A percentile compares a stretch with the other conserved stretches of the same genome.
These are phyloP conservation scores for Dictyostelium intermedium DNA, from an alignment of 78 protist species.

Conservation along the genomic window DNA sequence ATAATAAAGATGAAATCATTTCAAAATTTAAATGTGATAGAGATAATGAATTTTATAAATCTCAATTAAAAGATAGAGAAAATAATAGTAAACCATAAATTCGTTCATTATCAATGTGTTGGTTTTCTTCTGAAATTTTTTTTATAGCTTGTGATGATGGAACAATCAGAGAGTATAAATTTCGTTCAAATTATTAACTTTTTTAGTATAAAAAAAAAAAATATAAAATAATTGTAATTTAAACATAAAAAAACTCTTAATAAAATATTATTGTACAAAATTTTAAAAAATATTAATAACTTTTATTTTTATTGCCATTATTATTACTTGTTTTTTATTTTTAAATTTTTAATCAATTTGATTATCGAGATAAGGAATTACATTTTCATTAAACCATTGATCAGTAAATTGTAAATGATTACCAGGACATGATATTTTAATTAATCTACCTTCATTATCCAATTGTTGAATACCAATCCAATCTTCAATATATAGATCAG, in stretches of 20 bases:
- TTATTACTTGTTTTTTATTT: not conserved
- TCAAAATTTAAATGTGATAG: not conserved
- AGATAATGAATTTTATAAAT: not conserved
- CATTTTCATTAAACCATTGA: constrained; percentile 62
- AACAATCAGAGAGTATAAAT: not conserved
- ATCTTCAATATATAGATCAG: constrained; percentile 75
- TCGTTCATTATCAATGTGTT: not conserved
- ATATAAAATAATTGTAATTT: too few relatives aligned
- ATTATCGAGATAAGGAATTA: constrained; percentile 65
- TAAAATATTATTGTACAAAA: not conserved
- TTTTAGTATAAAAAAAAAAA: not conserved
- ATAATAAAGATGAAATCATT: not conserved
- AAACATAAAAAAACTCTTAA: too few relatives aligned
- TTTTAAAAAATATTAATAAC: not conserved
- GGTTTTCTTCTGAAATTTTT: not conserved
- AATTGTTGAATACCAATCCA: constrained; percentile 78
- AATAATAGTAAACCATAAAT: not conserved
- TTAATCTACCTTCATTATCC: constrained; percentile 46
- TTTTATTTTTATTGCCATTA: not conserved
- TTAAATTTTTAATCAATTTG: not conserved
- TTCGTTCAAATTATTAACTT: too few relatives aligned
- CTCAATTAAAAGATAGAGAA: not conserved
- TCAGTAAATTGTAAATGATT: constrained; percentile 81
- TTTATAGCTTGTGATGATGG: not conserved
- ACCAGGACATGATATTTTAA: constrained; percentile 44